These are phyloP conservation scores for Fusarium penzigii DNA, from an alignment of 2,329 filamentous ascomycete species.

Conservation along the genomic window DNA sequence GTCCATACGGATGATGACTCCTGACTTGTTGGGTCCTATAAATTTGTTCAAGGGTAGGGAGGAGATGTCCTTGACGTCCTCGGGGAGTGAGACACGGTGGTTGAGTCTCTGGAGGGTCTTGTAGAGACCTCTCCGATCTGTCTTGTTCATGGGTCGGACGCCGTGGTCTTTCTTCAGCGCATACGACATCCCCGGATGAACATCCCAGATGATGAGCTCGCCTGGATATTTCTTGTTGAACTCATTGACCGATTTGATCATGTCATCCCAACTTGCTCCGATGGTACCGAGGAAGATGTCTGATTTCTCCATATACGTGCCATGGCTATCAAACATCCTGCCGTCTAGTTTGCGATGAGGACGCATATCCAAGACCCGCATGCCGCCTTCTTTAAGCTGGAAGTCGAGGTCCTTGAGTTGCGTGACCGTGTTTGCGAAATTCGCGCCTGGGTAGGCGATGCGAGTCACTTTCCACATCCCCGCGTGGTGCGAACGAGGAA, in stretches of 20 bases:
- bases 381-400: conserved; percentile 31
- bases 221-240: conserved; percentile 33
- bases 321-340: conserved; percentile 24
- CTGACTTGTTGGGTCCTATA: conserved; percentile 25
- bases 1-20: conserved; percentile 32
- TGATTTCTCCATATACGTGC: conserved; percentile 2
- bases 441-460: conserved; percentile 9
- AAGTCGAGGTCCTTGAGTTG: conserved; percentile 21
- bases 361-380: conserved; percentile 34
- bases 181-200: conserved; percentile 15
- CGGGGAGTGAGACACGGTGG: conserved; percentile 21
- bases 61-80: conserved; percentile 25
- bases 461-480: conserved; percentile 24
- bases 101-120: conserved; percentile 22
- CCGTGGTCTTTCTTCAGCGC: not conserved
- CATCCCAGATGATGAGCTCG: conserved; percentile 37
- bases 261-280: conserved; percentile 28
- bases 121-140: conserved; percentile 18
- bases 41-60: conserved; percentile 25
- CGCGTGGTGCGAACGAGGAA: conserved; percentile 35
- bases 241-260: conserved; percentile 30
- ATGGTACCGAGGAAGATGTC: conserved; percentile 25
- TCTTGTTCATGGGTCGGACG: not conserved
- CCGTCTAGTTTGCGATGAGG: conserved; percentile 6
- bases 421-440: conserved; percentile 23